phyloP scores from a whole-genome alignment of 2,329 filamentous ascomycete genomes.

The Fusarium sulawesiense region DNA sequence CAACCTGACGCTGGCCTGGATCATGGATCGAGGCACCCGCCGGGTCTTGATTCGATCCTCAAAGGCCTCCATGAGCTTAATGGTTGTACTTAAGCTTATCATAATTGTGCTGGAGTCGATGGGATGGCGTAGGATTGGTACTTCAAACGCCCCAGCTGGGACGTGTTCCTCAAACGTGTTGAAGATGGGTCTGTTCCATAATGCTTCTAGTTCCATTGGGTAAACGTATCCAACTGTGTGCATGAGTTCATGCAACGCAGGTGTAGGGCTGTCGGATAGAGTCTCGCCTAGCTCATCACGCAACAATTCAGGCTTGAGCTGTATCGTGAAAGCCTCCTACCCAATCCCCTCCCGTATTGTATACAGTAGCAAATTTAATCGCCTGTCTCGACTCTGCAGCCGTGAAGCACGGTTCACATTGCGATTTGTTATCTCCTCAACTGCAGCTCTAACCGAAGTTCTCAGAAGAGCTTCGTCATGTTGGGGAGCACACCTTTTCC shows the following conservation, averaged over 20 bases:
- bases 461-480: not conserved
- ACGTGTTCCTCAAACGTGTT: not conserved
- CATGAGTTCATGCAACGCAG: not conserved
- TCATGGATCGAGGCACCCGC: not conserved
- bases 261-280: not conserved
- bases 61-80: not conserved
- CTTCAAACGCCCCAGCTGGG: no score
- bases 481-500: not conserved
- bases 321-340: not conserved
- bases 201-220: not conserved
- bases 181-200: not conserved
- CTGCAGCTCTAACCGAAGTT: not conserved
- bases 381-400: not conserved
- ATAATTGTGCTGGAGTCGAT: accelerated
- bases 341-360: not conserved
- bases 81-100: accelerated
- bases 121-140: not conserved
- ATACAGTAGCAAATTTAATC: not conserved
- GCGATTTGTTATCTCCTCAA: not conserved
- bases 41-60: not conserved
- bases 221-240: not conserved
- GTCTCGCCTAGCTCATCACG: not conserved
- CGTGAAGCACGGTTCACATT: not conserved
- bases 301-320: not conserved
- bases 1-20: not conserved